phyloP scores from a whole-genome alignment of 2,329 filamentous ascomycete species.

The Fusarium azukiicola region DNA sequence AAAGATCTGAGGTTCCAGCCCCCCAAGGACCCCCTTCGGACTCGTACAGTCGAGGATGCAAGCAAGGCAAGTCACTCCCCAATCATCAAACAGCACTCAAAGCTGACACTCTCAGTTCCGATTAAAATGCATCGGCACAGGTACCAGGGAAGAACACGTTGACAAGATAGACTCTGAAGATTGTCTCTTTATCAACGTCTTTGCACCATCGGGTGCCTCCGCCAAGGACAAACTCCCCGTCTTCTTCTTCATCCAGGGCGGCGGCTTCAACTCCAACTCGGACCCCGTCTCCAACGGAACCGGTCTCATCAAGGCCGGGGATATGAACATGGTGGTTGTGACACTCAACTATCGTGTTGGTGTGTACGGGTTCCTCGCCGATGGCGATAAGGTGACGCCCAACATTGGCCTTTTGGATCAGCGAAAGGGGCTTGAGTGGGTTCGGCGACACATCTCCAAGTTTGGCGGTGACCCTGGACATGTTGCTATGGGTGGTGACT shows the following conservation, averaged over 20 bases:
- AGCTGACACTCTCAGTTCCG: slow-evolving; percentile 46
- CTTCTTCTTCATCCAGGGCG: slow-evolving; percentile 79
- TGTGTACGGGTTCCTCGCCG: slow-evolving; percentile 85
- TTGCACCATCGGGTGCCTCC: slow-evolving; percentile 76
- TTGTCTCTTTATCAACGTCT: slow-evolving; percentile 85
- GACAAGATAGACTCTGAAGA: slow-evolving; percentile 73
- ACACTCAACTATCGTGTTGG: slow-evolving; percentile 90
- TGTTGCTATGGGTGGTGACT: slow-evolving; percentile 84
- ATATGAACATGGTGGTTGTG: slow-evolving; percentile 83
- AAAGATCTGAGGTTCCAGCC: slow-evolving; percentile 83
- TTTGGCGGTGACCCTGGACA: slow-evolving; percentile 86
- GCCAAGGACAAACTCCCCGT: slow-evolving; percentile 79
- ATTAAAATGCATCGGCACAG: slow-evolving; percentile 58
- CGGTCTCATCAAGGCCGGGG: slow-evolving; percentile 78
- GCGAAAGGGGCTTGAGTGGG: slow-evolving; percentile 84
- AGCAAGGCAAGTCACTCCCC: slow-evolving; percentile 66
- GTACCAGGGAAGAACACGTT: slow-evolving; percentile 32
- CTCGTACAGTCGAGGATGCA: slow-evolving; percentile 72
- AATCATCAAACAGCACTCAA: not conserved
- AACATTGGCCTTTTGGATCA: slow-evolving; percentile 88
- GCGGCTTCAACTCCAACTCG: slow-evolving; percentile 76
- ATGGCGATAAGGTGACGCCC: slow-evolving; percentile 75
- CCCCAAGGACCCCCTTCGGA: slow-evolving; percentile 79
- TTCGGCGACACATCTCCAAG: slow-evolving; percentile 81
- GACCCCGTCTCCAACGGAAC: slow-evolving; percentile 78